Conservation (phyloP, 148 eudicot genomes). For the Spergularia marina region DNA sequence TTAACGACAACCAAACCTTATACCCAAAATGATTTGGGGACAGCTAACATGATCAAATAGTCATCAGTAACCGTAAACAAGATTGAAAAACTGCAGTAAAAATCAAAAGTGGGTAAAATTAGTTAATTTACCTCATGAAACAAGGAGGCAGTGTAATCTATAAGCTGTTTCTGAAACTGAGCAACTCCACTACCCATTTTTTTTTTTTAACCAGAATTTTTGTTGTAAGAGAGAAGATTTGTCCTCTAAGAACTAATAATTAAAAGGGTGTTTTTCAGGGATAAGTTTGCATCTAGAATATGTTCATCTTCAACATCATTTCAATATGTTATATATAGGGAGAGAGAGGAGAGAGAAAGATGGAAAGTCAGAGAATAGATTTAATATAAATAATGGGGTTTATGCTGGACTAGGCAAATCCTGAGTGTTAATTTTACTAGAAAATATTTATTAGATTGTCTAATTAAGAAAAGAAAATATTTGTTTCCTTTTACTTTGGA, state of each 20-base stretch:
- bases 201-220: background rate
- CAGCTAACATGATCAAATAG: background rate
- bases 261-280: background rate
- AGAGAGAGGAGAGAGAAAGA: no score
- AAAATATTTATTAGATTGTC: background rate
- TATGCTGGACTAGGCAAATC: background rate
- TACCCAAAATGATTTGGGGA: background rate
- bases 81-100: background rate
- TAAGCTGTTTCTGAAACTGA: slow-evolving; percentile 42
- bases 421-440: background rate
- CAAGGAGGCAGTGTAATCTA: slow-evolving; percentile 49
- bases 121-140: slow-evolving; percentile 43
- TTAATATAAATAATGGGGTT: background rate
- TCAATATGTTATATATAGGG: no score
- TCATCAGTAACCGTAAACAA: background rate
- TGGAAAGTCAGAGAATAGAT: slow-evolving; percentile 23
- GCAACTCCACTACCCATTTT: slow-evolving; percentile 18
- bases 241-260: background rate
- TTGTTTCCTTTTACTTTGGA: background rate
- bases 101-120: background rate
- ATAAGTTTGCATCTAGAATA: background rate
- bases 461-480: background rate
- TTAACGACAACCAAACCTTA: background rate
- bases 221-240: background rate
- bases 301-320: no score